phyloP scores from a whole-genome alignment of 805 yeast species.

The Candida golubevii region DNA sequence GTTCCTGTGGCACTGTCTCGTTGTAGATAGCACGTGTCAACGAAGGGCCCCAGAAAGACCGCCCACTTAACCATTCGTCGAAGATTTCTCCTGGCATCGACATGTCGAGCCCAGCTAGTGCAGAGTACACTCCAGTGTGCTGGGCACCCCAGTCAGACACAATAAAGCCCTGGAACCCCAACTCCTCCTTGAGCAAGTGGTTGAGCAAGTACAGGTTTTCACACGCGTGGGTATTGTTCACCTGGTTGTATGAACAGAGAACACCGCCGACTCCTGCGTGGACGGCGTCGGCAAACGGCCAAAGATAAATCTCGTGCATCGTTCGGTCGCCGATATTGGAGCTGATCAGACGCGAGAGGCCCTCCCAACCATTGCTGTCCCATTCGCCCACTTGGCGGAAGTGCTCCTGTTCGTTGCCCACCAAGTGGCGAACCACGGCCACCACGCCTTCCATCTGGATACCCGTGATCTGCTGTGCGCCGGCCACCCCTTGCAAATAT shows the following conservation, averaged over 20 bases:
- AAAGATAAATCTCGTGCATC: conserved; percentile 56
- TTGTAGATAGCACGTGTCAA: conserved; percentile 53
- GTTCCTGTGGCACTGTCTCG: conserved; percentile 47
- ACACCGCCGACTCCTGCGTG: conserved; percentile 57
- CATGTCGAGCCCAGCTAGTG: conserved; percentile 60
- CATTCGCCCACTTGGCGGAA: conserved; percentile 52
- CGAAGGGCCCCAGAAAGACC: conserved; percentile 55
- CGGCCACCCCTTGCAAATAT: conserved; percentile 52
- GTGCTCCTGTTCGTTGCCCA: conserved; percentile 63
- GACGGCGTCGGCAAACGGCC: conserved; percentile 66
- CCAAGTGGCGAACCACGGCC: conserved; percentile 52
- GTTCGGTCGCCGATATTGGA: conserved; percentile 57
- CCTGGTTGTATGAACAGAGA: conserved; percentile 58
- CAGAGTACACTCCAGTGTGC: conserved; percentile 53
- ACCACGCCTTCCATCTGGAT: conserved; percentile 55
- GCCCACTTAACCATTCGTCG: conserved; percentile 50
- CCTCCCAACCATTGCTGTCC: conserved; percentile 42
- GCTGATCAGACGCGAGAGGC: conserved; percentile 40
- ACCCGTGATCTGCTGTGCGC: conserved; percentile 50
- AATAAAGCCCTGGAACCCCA: conserved; percentile 67
- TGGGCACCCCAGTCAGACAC: conserved; percentile 67
- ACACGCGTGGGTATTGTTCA: conserved; percentile 55
- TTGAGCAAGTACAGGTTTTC: conserved; percentile 55
- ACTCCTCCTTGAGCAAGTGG: conserved; percentile 52
- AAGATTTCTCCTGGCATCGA: conserved; percentile 58